phyloP scores from a whole-genome alignment of 768 basidiomycete genomes.

The Psilocybe sp. region DNA sequence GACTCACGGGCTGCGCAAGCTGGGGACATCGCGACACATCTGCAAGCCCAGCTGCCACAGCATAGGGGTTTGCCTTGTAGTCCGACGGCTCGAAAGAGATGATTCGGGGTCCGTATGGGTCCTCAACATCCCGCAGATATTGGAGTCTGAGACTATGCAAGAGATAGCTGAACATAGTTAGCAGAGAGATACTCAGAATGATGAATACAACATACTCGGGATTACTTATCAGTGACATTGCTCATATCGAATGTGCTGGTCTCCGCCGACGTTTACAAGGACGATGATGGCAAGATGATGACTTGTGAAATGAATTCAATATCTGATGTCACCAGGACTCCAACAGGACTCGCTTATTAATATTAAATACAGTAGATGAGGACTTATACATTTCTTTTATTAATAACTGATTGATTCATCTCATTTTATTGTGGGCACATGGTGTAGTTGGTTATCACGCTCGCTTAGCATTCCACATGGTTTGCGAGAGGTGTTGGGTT shows the following conservation, averaged over 20 bases:
- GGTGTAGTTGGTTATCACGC: constrained; percentile 7
- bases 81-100: constrained; percentile 71
- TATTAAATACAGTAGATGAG: no score
- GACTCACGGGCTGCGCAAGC: constrained; percentile 66
- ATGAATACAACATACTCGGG: no score
- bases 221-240: no score
- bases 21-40: constrained; percentile 86
- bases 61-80: constrained; percentile 80
- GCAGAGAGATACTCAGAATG: constrained; percentile 3
- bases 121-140: constrained; percentile 86
- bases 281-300: no score
- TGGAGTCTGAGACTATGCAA: constrained; percentile 84
- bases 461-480: neutral
- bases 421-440: constrained; percentile 1
- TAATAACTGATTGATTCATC: no score
- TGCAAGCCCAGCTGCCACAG: constrained; percentile 74
- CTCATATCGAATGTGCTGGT: no score
- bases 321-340: no score
- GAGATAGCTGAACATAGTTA: constrained; percentile 44
- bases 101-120: constrained; percentile 79
- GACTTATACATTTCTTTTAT: no score
- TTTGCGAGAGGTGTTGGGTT: constrained; percentile 21
- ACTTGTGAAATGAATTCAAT: no score
- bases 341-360: no score
- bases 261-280: no score